A percentile compares a stretch with the other conserved stretches of the same genome.
Evolutionary conservation across 441 rosid species (phyloP).

Genomic region (Breynia disticha): DNA sequence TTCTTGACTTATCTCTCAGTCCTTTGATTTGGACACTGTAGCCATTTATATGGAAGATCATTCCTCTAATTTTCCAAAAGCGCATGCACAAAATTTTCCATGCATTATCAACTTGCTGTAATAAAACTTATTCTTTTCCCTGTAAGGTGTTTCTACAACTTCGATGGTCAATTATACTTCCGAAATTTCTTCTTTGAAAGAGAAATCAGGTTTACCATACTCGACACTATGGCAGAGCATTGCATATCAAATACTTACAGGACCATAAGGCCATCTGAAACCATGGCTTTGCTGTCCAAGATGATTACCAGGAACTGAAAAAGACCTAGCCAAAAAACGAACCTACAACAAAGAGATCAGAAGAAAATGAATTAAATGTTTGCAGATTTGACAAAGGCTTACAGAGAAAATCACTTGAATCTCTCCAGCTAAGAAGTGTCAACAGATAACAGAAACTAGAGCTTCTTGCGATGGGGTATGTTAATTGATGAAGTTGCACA

Average conservation of each 20-base stretch:
- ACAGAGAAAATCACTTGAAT: no score
- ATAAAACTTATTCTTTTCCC: background rate
- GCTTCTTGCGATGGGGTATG: no score
- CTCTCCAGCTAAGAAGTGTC: no score
- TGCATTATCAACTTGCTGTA: background rate
- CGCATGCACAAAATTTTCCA: background rate
- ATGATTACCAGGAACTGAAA: constrained; percentile 89
- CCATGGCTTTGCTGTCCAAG: constrained; percentile 97
- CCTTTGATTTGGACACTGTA: no score
- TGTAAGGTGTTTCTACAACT: no score
- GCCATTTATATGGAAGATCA: no score
- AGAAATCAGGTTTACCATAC: background rate
- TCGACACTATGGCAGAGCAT: background rate
- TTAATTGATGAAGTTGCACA: no score
- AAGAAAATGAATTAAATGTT: background rate
- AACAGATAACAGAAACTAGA: no score
- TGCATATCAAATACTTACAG: constrained; percentile 42
- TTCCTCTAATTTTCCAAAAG: background rate
- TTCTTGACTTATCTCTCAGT: no score
- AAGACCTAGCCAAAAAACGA: constrained; percentile 87
- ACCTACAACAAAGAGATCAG: constrained; percentile 36
- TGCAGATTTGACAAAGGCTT: no score
- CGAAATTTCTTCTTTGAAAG: background rate
- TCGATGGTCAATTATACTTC: no score
- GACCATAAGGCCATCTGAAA: constrained; percentile 95